Percentiles rank a stretch among this genome's conserved stretches.
Conservation (phyloP, 1,284 basidiomycete genomes). For the Lignosus rhinocerotis region DNA sequence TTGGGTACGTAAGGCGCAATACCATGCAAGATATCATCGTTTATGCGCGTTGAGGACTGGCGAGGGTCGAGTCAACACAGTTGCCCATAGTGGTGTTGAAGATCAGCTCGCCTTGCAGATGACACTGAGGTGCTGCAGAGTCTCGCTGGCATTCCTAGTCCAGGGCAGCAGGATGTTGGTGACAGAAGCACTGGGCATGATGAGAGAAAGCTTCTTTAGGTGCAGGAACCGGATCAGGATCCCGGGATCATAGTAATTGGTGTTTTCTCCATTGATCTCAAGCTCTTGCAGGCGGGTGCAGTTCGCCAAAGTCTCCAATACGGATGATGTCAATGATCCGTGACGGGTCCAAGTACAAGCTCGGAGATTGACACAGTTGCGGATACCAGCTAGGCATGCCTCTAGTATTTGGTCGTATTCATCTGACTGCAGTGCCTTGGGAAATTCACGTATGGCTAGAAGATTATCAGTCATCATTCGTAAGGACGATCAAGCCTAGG, state of each 20-base stretch:
- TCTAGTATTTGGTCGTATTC: slow-evolving; percentile 37
- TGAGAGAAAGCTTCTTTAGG: slow-evolving; percentile 51
- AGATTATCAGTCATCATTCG: background rate
- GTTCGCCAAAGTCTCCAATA: slow-evolving; percentile 50
- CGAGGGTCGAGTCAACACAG: slow-evolving; percentile 6
- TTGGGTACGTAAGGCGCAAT: slow-evolving; percentile 48
- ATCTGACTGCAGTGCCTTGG: slow-evolving; percentile 43
- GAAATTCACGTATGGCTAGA: slow-evolving; percentile 67
- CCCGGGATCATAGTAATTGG: slow-evolving; percentile 52
- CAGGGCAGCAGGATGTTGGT: slow-evolving; percentile 51
- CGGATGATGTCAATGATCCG: slow-evolving; percentile 59
- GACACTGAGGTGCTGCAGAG: slow-evolving; percentile 56
- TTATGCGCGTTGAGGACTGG: slow-evolving; percentile 56
- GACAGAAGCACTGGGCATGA: slow-evolving; percentile 67
- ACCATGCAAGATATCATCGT: slow-evolving; percentile 49
- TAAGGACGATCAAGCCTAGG: background rate
- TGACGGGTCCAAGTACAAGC: slow-evolving; percentile 76
- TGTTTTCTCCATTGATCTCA: slow-evolving; percentile 68
- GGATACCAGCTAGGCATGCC: slow-evolving; percentile 48
- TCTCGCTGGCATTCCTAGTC: slow-evolving; percentile 44
- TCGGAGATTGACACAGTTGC: slow-evolving; percentile 59
- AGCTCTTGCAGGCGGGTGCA: slow-evolving; percentile 50
- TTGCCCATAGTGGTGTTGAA: background rate
- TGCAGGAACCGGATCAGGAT: slow-evolving; percentile 48
- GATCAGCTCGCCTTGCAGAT: slow-evolving; percentile 60